A percentile compares a stretch with the other conserved stretches of the same genome.
phyloP scores from a whole-genome alignment of 371 early-diverging fungal genomes.

The Syncephalastrum racemosum region DNA sequence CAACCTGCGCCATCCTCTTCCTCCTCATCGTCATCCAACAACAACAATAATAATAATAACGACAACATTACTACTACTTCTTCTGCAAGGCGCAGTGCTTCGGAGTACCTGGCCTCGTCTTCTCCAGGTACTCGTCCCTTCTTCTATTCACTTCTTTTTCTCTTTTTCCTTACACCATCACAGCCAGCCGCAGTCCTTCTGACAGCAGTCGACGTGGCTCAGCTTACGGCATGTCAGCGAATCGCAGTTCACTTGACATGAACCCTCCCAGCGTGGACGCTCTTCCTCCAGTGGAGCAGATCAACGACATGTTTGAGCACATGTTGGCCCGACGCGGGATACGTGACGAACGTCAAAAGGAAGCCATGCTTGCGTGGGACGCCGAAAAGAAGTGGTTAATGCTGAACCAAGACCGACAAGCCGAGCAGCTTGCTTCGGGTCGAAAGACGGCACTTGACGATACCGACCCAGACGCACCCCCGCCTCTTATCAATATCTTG shows the following conservation, averaged over 20 bases:
- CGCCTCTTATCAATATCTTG: conserved; percentile 21
- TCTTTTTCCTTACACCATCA: too few relatives aligned
- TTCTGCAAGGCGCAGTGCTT: too few relatives aligned
- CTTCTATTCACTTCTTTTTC: too few relatives aligned
- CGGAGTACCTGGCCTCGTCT: too few relatives aligned
- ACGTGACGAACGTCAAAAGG: conserved; percentile 29
- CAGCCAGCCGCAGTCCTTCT: too few relatives aligned
- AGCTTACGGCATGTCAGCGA: background rate
- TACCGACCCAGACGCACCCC: conserved; percentile 20
- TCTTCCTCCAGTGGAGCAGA: conserved; percentile 29
- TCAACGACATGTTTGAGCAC: conserved; percentile 34
- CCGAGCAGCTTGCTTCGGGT: conserved; percentile 32
- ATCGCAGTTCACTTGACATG: conserved; percentile 24
- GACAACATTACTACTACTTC: too few relatives aligned
- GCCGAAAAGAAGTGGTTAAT: conserved; percentile 50
- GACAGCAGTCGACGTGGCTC: too few relatives aligned
- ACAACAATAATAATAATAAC: too few relatives aligned
- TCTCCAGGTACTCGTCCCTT: too few relatives aligned
- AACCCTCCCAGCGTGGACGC: conserved; percentile 20
- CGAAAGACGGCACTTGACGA: conserved; percentile 14
- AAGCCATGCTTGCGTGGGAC: conserved; percentile 37
- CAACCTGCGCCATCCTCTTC: too few relatives aligned
- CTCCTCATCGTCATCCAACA: too few relatives aligned
- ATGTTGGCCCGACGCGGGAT: conserved; percentile 51
- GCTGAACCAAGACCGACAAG: conserved; percentile 49